Base-by-base conservation (phyloP, 2,329 filamentous ascomycete species). In the Corynespora cassiicola region DNA sequence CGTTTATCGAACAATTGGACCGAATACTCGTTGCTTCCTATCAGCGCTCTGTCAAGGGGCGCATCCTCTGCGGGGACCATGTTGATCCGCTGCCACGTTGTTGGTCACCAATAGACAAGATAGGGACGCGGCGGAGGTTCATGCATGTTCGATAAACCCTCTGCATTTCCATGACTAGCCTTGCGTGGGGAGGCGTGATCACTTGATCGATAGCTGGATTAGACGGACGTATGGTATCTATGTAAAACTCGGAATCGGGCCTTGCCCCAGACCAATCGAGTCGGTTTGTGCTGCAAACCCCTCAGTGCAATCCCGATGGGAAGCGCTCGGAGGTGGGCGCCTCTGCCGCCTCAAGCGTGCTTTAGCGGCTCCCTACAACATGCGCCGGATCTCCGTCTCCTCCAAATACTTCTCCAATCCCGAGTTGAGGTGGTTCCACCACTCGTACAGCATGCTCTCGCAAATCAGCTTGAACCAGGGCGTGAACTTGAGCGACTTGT, bases 391-490 rank as follows among this genome's bases (percentile, higher is more conserved):
- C 65, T 87, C 78, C 65, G 84, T 82, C 77, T 97, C 91, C 65
- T 90, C 86, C 71, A 83, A 80, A 73, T 92, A 96, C 73, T 88
- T 86, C 45, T 95, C 87, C 54, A 97, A 76, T 7, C 87, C 88
- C 16, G 80, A 75, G 56, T 94, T 86, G 39, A 97, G 80, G 71
- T 88, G 84, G 63, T 85, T 77, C 94, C 94, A 99, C 94, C 94
- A 99, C 70, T 96, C 87, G 61, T 95, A 99, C 26, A 99, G 81
- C 88, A 97, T 91, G 31, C 89, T 90, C 70, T 97, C 81, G 79
- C 94, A 99, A 64, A 99, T 97, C 55, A 99, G 85, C 79, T 96
- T 96, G 78, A 99, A 99, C 94, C 94, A 99, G 1, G 94, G 94
- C 1, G 94, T 99, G 71, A 97, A 97, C 60, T 86, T 87, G 57